Evolutionary conservation across 805 yeast genomes (phyloP), one percentile per base, ranked within the genome.

Genomic region (Nakazawaea wyomingensis): DNA sequence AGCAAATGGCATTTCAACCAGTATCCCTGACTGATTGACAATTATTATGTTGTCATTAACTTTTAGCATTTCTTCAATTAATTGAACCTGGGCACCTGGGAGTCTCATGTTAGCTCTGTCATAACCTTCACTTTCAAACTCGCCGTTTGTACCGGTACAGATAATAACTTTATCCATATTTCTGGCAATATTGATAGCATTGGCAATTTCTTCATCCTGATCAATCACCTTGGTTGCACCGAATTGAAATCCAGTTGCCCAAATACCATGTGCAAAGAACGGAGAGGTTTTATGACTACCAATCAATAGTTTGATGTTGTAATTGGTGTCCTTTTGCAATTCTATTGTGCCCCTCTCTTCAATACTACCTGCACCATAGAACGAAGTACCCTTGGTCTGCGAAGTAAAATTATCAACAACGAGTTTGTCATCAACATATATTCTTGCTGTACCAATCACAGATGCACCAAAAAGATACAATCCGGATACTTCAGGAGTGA

Each of bases 331-430:
- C 48, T 58, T 58, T 24, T 55, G 56, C 47, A 71, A 54, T 5
- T 41, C 24, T 13, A 62, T 44, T 11, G 50, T 44, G 13, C 56
- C 51, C 20, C 44, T 50, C 50, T 64, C 69, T 51, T 68, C 72
- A 35, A 66, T 50, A 29, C 71, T 65, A 31, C 70, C 71, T 60
- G 62, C 52, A 13, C 74, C 74, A 57, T 75, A 76, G 63, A 76
- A 78, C 3, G 71, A 60, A 29, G 61, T 59, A 14, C 83, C 85
- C 24, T 52, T 52, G 2, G 49, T 60, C 61, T 80, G 85, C 18
- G 66, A 56, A 35, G 77, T 72, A 50, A 65, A 69, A 61, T 79
- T 78, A 56, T 79, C 82, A 40, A 77, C 73, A 24, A 80, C 62
- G 39, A 77, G 58, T 52, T 72, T 52, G 45, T 60, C 82, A 50